Evolutionary conservation across 2,329 filamentous ascomycete genomes (phyloP), one percentile per base, ranked within the genome.

Genomic region (Colletotrichum tofieldiae): DNA sequence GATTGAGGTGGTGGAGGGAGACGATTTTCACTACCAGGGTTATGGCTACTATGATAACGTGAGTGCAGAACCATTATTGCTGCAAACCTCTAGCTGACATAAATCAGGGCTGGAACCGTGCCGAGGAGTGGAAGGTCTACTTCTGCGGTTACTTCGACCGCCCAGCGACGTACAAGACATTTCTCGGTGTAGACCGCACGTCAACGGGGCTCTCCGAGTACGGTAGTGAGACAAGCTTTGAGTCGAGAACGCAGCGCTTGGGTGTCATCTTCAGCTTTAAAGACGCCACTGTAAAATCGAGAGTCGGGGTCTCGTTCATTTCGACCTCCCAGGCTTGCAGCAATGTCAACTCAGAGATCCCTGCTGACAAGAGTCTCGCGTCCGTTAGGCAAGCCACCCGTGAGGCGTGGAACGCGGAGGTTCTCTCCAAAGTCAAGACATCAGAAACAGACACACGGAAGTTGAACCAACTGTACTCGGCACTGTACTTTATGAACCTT

Each of bases 281-380:
- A 11, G 77, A 81, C 0, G 77, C 79, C 2, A 75, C 80, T 2
- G 82, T 92, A 1, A 84, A 81, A 1, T 92, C 91, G 1, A 84
- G 89, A 2, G 90, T 93, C 0, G 92, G 92, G 1, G 88, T 93
- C 14, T 93, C 91, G 0, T 93, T 92, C 81, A 88, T 93, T n/a
- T 93, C 91, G 0, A 78, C 85, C 0, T 81, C 84, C 6, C 86
- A 91, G 73, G 92, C 91, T 6, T 93, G 92, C 77, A 66, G 78
- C 12, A 91, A 88, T 72, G 84, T 91, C 26, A 81, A 92, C 52
- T 75, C 77, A 1, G 89, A 93, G 75, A 90, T 93, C 18, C 85
- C 88, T 0, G 73, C 78, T 0, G 82, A 79, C 1, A 87, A 84
- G 0, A 76, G 78, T 0, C 79, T 90, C 2, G 75, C 81, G 2